These are phyloP conservation scores for Agaricus subrufescens DNA, from an alignment of 768 basidiomycete genomes.

Conservation along the genomic window DNA sequence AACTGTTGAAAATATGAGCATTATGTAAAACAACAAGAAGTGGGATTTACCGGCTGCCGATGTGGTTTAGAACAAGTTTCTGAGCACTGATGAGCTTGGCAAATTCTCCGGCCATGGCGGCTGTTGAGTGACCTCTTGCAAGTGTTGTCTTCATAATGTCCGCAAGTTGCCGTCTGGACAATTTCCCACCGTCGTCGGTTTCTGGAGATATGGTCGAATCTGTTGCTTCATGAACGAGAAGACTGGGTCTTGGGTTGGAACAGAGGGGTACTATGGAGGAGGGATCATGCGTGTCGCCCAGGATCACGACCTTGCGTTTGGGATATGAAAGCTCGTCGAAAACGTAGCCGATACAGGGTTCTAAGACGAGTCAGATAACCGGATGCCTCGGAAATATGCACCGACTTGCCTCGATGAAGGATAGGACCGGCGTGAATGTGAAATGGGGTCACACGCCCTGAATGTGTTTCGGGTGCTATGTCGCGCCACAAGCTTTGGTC, in stretches of 20 bases:
- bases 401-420: conserved; percentile 59
- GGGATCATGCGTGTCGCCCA: conserved; percentile 76
- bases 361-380: conserved; percentile 28
- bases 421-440: conserved; percentile 75
- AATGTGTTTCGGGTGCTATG: conserved; percentile 38
- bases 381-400: neutral
- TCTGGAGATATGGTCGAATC: conserved; percentile 62
- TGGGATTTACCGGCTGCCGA: conserved; percentile 53
- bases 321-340: conserved; percentile 51
- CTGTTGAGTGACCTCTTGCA: conserved; percentile 74
- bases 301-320: conserved; percentile 62
- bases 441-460: conserved; percentile 31
- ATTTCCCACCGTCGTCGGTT: conserved; percentile 40
- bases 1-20: conserved; percentile 30
- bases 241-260: conserved; percentile 41
- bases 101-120: conserved; percentile 73
- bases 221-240: conserved; percentile 86
- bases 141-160: conserved; percentile 46
- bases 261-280: conserved; percentile 55
- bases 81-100: conserved; percentile 57
- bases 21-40: neutral
- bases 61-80: conserved; percentile 71
- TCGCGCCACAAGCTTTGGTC: conserved; percentile 63
- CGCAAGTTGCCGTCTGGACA: conserved; percentile 35
- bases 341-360: conserved; percentile 77